These are phyloP conservation scores for Priceomyces medius DNA, from an alignment of 805 yeast species.

Conservation along the genomic window DNA sequence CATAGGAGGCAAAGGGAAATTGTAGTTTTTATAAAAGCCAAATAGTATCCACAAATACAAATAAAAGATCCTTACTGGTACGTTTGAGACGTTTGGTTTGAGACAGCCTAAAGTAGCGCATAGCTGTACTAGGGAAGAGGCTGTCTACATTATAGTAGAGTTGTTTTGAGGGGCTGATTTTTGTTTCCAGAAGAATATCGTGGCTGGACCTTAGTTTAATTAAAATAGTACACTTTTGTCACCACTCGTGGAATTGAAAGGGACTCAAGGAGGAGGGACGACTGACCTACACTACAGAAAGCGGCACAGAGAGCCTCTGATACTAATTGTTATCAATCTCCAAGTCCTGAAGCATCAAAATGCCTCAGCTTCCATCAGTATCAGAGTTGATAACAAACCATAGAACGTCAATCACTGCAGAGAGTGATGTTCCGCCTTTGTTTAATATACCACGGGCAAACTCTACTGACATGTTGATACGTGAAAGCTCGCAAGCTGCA, in stretches of 20 bases:
- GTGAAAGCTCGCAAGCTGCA: background rate
- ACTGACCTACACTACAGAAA: background rate
- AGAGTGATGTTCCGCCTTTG: background rate
- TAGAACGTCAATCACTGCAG: background rate
- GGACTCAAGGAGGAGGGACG: background rate
- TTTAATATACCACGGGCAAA: slow-evolving; percentile 1
- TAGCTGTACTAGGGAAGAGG: background rate
- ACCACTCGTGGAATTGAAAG: background rate
- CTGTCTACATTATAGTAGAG: background rate
- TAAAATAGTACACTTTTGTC: background rate
- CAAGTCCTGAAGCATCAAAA: slow-evolving; percentile 2
- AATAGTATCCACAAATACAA: background rate
- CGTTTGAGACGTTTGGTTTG: slow-evolving; percentile 1
- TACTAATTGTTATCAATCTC: background rate
- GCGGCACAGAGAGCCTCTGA: slow-evolving; percentile 1
- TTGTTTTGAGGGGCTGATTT: background rate
- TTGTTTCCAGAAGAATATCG: background rate
- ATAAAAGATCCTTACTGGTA: background rate
- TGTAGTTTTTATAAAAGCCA: background rate
- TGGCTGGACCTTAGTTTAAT: background rate
- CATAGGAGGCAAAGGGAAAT: background rate
- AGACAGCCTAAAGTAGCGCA: background rate
- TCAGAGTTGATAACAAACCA: slow-evolving; percentile 9
- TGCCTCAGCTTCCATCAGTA: slow-evolving; percentile 13
- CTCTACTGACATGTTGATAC: slow-evolving; percentile 1